These are phyloP conservation scores for Solidago caesia DNA, from an alignment of 129 eudicot species.

Conservation along the genomic window DNA sequence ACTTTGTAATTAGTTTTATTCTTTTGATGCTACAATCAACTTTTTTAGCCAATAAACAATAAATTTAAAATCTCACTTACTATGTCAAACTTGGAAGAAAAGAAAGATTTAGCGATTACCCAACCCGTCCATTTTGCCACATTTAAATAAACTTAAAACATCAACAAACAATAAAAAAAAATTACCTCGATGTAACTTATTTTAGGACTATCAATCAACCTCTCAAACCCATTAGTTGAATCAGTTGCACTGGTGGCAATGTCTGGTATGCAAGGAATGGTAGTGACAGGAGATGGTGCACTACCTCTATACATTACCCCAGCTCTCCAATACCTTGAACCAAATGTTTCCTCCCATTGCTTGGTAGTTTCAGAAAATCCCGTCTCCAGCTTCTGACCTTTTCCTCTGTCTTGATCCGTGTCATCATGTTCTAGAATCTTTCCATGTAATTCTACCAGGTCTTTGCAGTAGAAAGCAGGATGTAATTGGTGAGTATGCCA, in stretches of 20 bases:
- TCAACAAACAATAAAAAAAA: background rate
- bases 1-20: background rate
- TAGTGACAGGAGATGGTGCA: constrained; percentile 68
- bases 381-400: constrained; percentile 76
- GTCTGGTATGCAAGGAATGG: constrained; percentile 46
- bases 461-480: constrained; percentile 72
- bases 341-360: constrained; percentile 82
- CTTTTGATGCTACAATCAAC: background rate
- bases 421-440: constrained; percentile 90
- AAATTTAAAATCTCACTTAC: background rate
- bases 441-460: constrained; percentile 54
- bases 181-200: constrained; percentile 62
- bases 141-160: background rate
- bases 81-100: background rate
- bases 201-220: constrained; percentile 42
- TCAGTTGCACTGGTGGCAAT: constrained; percentile 25
- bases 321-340: constrained; percentile 89
- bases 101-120: background rate
- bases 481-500: constrained; percentile 98
- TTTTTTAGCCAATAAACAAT: background rate
- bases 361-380: constrained; percentile 90
- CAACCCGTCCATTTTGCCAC: background rate
- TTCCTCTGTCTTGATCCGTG: constrained; percentile 77
- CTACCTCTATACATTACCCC: constrained; percentile 88
- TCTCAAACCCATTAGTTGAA: constrained; percentile 26